phyloP scores from a whole-genome alignment of 2,329 filamentous ascomycete genomes.

The Trichoderma simmonsii region DNA sequence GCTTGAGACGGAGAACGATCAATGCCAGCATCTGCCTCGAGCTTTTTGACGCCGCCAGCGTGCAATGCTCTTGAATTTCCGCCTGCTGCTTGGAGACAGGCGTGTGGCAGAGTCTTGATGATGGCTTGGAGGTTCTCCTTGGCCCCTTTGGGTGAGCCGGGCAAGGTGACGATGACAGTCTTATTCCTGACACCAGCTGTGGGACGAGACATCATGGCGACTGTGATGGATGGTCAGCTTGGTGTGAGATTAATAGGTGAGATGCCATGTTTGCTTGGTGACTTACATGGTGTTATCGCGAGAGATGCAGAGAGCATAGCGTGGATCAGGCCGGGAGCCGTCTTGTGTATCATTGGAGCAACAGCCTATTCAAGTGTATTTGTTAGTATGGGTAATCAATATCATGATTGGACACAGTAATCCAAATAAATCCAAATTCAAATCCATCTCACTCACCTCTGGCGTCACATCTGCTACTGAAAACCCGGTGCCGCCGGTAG shows the following conservation, averaged over 20 bases:
- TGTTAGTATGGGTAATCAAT: neutral
- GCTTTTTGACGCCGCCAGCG: constrained; percentile 73
- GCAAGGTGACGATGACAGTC: constrained; percentile 81
- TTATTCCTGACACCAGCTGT: constrained; percentile 82
- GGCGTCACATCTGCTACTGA: constrained; percentile 81
- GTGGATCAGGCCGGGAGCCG: constrained; percentile 89
- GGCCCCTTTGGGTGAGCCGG: constrained; percentile 92
- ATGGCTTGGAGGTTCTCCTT: constrained; percentile 89
- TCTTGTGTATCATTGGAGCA: constrained; percentile 72
- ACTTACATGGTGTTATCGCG: constrained; percentile 82
- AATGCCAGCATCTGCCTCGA: constrained; percentile 80
- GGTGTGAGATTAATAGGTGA: neutral
- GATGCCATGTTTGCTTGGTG: neutral
- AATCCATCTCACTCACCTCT: constrained; percentile 56
- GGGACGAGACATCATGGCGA: constrained; percentile 94
- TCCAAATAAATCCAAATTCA: neutral
- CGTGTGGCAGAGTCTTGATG: constrained; percentile 87
- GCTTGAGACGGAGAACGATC: constrained; percentile 32
- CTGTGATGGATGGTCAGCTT: constrained; percentile 43
- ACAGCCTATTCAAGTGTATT: constrained; percentile 59
- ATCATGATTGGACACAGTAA: neutral
- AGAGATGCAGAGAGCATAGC: constrained; percentile 87
- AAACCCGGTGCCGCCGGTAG: constrained; percentile 92
- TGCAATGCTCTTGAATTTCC: constrained; percentile 78
- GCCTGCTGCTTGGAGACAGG: constrained; percentile 85